phyloP scores from a whole-genome alignment of 2,329 filamentous ascomycete species.

The Metarhizium humberi region DNA sequence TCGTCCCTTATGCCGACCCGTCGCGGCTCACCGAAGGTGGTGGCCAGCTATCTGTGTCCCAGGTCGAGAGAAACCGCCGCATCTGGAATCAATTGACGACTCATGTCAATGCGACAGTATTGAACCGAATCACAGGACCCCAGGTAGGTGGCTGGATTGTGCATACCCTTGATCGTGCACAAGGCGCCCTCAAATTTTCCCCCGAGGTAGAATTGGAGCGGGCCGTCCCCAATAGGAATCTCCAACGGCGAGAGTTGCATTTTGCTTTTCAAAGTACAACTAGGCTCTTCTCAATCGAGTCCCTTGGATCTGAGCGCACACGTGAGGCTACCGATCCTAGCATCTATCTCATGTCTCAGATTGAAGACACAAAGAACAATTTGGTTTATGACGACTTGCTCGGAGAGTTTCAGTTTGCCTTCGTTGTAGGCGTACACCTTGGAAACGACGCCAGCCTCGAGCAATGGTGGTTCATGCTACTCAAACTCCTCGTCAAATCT shows the following conservation, averaged over 20 bases:
- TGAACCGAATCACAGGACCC: conserved; percentile 38
- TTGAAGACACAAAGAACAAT: conserved; percentile 19
- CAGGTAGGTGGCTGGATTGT: conserved; percentile 37
- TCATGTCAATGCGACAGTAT: conserved; percentile 33
- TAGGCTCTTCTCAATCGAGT: conserved; percentile 31
- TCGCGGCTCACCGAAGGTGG: conserved; percentile 13
- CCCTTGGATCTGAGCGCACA: conserved; percentile 28
- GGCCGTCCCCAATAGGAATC: conserved; percentile 23
- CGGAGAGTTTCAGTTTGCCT: conserved; percentile 53
- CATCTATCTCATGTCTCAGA: conserved; percentile 31
- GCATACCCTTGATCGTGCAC: conserved; percentile 43
- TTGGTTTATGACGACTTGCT: conserved; percentile 34
- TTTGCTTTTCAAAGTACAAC: conserved; percentile 37
- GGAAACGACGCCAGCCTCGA: conserved; percentile 50
- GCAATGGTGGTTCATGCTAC: conserved; percentile 51
- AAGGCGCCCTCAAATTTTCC: conserved; percentile 29
- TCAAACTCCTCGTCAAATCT: conserved; percentile 41
- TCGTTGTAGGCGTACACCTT: conserved; percentile 46
- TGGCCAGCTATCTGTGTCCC: conserved; percentile 11
- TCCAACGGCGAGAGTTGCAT: conserved; percentile 30
- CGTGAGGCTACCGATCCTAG: conserved; percentile 40
- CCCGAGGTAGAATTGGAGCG: conserved; percentile 30
- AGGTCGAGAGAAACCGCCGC: conserved; percentile 16
- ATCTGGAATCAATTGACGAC: conserved; percentile 46
- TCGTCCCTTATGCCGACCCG: conserved; percentile 36